phyloP scores from a whole-genome alignment of 2,329 filamentous ascomycete genomes.

The Alternaria sp. region DNA sequence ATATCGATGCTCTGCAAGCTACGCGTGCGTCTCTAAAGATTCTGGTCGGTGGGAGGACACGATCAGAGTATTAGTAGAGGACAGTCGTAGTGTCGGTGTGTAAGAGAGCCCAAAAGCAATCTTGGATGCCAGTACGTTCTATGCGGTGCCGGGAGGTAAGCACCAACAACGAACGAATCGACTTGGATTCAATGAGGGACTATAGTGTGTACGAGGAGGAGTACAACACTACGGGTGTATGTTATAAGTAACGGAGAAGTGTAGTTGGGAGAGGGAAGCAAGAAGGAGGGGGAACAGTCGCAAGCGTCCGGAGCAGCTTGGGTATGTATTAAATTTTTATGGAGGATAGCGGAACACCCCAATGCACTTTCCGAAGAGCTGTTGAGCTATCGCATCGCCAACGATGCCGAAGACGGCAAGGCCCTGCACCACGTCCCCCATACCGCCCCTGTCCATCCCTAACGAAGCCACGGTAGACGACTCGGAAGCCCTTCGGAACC shows the following conservation, averaged over 20 bases:
- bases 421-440: conserved; percentile 26
- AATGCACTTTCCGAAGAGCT: conserved; percentile 45
- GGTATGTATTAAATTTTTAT: conserved; percentile 39
- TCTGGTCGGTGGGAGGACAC: conserved; percentile 31
- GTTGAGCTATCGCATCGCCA: conserved; percentile 47
- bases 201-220: conserved; percentile 19
- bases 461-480: conserved; percentile 20
- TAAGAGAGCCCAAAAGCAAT: conserved; percentile 16
- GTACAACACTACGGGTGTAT: conserved; percentile 17
- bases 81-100: conserved; percentile 19
- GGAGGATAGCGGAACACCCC: conserved; percentile 32
- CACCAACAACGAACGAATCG: conserved; percentile 30
- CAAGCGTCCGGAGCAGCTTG: conserved; percentile 6
- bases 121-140: conserved; percentile 9
- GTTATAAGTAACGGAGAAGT: conserved; percentile 3
- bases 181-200: neutral
- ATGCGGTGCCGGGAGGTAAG: conserved; percentile 26
- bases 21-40: conserved; percentile 8
- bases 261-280: conserved; percentile 12
- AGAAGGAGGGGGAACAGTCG: conserved; percentile 16
- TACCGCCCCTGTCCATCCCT: conserved; percentile 29
- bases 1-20: conserved; percentile 9
- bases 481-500: conserved; percentile 29
- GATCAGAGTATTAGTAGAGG: conserved; percentile 34
- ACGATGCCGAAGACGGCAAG: conserved; percentile 42